Conservation (phyloP, 2,329 filamentous ascomycete genomes). For the Xylaria polymorpha region DNA sequence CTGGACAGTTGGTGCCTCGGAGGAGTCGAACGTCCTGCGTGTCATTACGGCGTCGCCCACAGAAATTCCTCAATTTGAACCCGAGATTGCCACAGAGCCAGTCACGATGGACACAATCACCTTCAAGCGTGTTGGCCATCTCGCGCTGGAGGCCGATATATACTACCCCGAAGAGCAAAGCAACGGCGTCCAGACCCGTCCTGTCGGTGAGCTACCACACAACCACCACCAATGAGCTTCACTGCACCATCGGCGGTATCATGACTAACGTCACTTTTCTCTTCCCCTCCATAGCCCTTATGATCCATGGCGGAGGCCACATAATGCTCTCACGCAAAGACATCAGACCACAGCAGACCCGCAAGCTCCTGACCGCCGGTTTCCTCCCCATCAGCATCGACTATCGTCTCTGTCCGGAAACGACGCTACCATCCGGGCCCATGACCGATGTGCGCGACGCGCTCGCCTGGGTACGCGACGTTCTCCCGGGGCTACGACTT, state of each 20-base stretch:
- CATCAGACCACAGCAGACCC: constrained; percentile 53
- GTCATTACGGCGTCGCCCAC: neutral
- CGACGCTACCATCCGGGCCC: constrained; percentile 57
- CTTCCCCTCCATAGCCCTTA: constrained; percentile 49
- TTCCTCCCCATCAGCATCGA: constrained; percentile 62
- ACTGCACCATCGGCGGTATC: too few relatives aligned
- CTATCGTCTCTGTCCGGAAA: constrained; percentile 63
- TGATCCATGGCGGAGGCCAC: constrained; percentile 60
- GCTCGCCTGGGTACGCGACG: constrained; percentile 53
- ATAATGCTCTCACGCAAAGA: constrained; percentile 54
- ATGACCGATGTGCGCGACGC: constrained; percentile 59
- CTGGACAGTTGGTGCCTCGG: neutral
- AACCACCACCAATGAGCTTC: too few relatives aligned
- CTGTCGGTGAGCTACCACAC: too few relatives aligned
- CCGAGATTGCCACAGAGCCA: too few relatives aligned
- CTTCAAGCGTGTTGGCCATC: too few relatives aligned
- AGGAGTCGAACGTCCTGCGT: neutral
- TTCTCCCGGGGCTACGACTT: constrained; percentile 43
- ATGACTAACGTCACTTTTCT: too few relatives aligned
- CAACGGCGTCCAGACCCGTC: too few relatives aligned
- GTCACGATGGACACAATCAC: too few relatives aligned
- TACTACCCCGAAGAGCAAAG: too few relatives aligned
- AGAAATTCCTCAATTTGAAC: too few relatives aligned
- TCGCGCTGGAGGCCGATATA: too few relatives aligned
- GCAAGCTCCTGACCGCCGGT: constrained; percentile 52